Evolutionary conservation across 768 basidiomycete species (phyloP).

Genomic region (Gloeophyllum trabeum): DNA sequence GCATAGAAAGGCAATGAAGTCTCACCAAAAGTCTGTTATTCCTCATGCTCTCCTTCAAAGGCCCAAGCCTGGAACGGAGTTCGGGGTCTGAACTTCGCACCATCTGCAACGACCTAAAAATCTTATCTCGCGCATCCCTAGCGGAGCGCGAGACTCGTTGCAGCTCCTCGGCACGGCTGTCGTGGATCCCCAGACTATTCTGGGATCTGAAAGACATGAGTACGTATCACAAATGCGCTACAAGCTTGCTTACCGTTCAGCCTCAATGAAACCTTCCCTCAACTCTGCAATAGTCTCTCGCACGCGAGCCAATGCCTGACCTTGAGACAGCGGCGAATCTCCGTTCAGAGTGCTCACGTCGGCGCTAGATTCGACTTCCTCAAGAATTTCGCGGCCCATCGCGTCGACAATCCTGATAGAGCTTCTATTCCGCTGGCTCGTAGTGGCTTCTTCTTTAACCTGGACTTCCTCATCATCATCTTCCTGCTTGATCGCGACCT

Average conservation of each 20-base stretch:
- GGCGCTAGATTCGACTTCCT: constrained; percentile 13
- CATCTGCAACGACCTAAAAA: constrained; percentile 29
- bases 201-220: constrained; percentile 21
- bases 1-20: background rate
- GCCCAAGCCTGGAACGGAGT: constrained; percentile 19
- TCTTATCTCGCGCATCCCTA: constrained; percentile 33
- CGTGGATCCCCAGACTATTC: constrained; percentile 25
- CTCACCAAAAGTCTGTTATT: constrained; percentile 28
- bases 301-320: constrained; percentile 46
- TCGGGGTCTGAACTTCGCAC: constrained; percentile 25
- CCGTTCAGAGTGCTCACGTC: constrained; percentile 1
- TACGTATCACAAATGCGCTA: background rate
- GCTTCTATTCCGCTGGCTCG: constrained; percentile 21
- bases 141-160: constrained; percentile 42
- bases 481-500: background rate
- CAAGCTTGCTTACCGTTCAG: constrained; percentile 39
- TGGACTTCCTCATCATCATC: background rate
- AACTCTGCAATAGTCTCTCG: constrained; percentile 47
- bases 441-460: background rate
- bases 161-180: constrained; percentile 35
- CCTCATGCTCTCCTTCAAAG: constrained; percentile 24
- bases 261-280: constrained; percentile 40
- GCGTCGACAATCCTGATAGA: constrained; percentile 55
- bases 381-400: constrained; percentile 51
- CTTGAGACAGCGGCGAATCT: constrained; percentile 23